These are phyloP conservation scores for Pythium volutum DNA, from an alignment of 352 stramenopile species.

Conservation along the genomic window DNA sequence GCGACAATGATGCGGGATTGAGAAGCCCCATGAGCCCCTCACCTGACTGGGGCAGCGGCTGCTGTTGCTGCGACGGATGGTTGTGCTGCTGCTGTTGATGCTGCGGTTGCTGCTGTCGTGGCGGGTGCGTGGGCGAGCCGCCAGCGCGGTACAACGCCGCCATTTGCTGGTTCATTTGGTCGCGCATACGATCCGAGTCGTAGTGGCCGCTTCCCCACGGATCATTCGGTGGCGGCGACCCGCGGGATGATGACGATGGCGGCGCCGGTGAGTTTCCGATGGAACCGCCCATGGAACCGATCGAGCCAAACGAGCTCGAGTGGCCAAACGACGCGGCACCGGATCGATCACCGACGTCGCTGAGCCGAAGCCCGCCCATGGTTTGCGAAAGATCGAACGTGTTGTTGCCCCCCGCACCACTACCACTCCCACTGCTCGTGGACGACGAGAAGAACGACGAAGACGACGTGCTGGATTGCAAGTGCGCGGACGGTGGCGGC, in stretches of 20 bases:
- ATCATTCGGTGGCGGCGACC: not conserved
- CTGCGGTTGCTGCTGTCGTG: slow-evolving; percentile 23
- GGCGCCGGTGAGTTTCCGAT: slow-evolving; percentile 1
- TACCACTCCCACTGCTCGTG: not conserved
- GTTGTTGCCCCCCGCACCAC: not conserved
- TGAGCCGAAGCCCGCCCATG: slow-evolving; percentile 36
- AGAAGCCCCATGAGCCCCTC: slow-evolving; percentile 39
- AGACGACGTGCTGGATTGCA: not conserved
- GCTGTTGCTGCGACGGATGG: slow-evolving; percentile 21
- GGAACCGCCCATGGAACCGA: slow-evolving; percentile 17
- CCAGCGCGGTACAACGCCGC: slow-evolving; percentile 51
- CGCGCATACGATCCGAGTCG: slow-evolving; percentile 33
- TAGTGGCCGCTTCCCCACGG: slow-evolving; percentile 19
- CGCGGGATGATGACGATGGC: slow-evolving; percentile 6
- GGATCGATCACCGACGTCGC: not conserved
- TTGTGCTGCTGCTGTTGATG: slow-evolving; percentile 20
- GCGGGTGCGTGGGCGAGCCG: slow-evolving; percentile 9
- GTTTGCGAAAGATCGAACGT: slow-evolving; percentile 40
- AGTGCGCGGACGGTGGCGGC: slow-evolving; percentile 6
- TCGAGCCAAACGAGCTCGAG: slow-evolving; percentile 16
- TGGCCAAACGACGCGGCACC: not conserved
- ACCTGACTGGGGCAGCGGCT: slow-evolving; percentile 35
- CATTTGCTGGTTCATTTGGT: slow-evolving; percentile 83
- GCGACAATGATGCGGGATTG: slow-evolving; percentile 12
- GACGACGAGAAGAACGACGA: slow-evolving; percentile 18